phyloP scores from a whole-genome alignment of 2,329 filamentous ascomycete species.

The Coniella lustricola region DNA sequence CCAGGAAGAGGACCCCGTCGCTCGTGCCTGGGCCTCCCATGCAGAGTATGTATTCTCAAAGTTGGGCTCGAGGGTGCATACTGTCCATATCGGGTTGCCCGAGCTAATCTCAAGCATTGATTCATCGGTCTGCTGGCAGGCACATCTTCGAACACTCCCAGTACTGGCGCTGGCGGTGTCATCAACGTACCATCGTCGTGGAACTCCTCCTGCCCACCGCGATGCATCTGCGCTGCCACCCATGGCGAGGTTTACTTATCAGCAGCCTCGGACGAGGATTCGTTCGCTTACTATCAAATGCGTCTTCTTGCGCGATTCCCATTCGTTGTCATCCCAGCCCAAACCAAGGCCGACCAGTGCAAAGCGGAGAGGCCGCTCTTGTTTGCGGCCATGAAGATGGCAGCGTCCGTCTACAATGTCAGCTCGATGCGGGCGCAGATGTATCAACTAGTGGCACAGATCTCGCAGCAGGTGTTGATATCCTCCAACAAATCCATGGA shows the following conservation, averaged over 20 bases:
- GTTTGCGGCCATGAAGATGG: slow-evolving; percentile 42
- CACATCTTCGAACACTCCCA: neutral
- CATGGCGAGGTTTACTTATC: slow-evolving; percentile 31
- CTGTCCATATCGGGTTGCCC: neutral
- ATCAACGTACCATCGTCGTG: slow-evolving; percentile 32
- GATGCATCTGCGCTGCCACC: slow-evolving; percentile 40
- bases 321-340: slow-evolving; percentile 37
- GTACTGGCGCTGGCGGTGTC: neutral
- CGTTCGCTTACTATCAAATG: slow-evolving; percentile 37
- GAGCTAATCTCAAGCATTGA: neutral
- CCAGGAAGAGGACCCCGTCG: neutral
- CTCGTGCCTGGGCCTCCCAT: neutral
- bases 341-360: slow-evolving; percentile 30
- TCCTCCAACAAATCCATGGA: slow-evolving; percentile 44
- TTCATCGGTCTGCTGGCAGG: neutral
- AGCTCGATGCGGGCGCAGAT: slow-evolving; percentile 44
- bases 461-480: slow-evolving; percentile 43
- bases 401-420: slow-evolving; percentile 39
- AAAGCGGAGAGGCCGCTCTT: slow-evolving; percentile 37
- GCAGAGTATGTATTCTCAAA: slow-evolving; percentile 6
- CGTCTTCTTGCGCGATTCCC: slow-evolving; percentile 38
- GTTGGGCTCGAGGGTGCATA: too few relatives aligned
- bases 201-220: slow-evolving; percentile 38
- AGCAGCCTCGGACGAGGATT: slow-evolving; percentile 38
- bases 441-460: slow-evolving; percentile 37